These are phyloP conservation scores for Xylaria hypoxylon DNA, from an alignment of 2,329 filamentous ascomycete genomes.

Conservation along the genomic window DNA sequence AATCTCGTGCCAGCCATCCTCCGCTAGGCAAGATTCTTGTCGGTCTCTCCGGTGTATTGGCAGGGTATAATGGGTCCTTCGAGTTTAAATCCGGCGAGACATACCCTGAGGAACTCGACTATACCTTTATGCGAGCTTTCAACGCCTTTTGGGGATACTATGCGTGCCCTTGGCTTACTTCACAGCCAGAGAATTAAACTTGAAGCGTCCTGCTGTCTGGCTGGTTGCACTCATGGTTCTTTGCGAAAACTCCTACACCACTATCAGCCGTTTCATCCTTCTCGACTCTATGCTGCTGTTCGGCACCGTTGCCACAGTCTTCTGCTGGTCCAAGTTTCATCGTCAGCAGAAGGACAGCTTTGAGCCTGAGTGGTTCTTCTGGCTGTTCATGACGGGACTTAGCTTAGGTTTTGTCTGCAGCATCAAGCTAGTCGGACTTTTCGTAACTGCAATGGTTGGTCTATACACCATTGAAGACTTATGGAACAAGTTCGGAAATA, in stretches of 20 bases:
- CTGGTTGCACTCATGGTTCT: conserved; percentile 96
- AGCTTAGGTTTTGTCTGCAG: conserved; percentile 99
- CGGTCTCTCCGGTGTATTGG: conserved; percentile 93
- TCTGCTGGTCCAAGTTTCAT: conserved; percentile 98
- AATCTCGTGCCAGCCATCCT: conserved; percentile 64
- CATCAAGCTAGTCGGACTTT: conserved; percentile 97
- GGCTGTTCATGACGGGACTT: conserved; percentile 92
- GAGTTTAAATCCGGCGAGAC: conserved; percentile 99
- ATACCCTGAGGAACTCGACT: conserved; percentile 93
- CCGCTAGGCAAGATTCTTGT: conserved; percentile 99
- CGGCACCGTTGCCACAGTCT: conserved; percentile 96
- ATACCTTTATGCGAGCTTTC: conserved; percentile 98
- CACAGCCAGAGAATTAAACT: conserved; percentile 90
- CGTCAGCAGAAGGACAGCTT: conserved; percentile 87
- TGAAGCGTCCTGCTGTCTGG: conserved; percentile 90
- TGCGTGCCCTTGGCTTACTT: conserved; percentile 96
- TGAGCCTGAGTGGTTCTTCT: conserved; percentile 90
- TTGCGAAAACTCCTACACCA: conserved; percentile 99
- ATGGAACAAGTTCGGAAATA: conserved; percentile 97
- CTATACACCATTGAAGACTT: conserved; percentile 96
- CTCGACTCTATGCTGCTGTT: conserved; percentile 98
- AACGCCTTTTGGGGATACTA: conserved; percentile 91
- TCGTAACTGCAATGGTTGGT: conserved; percentile 93
- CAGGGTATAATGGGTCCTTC: conserved; percentile 98
- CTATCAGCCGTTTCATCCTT: conserved; percentile 97